A percentile compares a stretch with the other conserved stretches of the same genome.
Conservation (phyloP, 331 rosid genomes). For the Stylosanthes scabra region DNA sequence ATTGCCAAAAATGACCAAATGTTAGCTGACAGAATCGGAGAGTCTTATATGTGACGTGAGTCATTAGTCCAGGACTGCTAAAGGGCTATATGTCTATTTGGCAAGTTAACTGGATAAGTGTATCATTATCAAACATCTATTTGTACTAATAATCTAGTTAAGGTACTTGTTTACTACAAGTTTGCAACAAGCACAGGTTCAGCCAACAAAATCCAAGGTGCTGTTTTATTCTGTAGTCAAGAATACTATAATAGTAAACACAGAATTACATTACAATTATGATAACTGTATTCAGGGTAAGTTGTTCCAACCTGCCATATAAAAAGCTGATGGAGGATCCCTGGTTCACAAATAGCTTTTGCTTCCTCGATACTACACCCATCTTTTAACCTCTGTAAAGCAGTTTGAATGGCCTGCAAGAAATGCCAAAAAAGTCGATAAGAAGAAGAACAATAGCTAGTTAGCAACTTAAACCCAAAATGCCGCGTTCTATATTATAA, state of each 20-base stretch:
- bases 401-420: constrained; percentile 66
- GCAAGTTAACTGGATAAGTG: background rate
- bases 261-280: background rate
- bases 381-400: constrained; percentile 56
- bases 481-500: constrained; percentile 20
- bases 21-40: too few relatives aligned
- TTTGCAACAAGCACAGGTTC: background rate
- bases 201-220: background rate
- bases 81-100: constrained; percentile 7
- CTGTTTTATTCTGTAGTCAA: background rate
- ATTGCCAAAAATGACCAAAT: too few relatives aligned
- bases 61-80: constrained; percentile 2
- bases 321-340: constrained; percentile 54
- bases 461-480: background rate
- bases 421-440: constrained; percentile 10
- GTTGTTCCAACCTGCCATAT: constrained; percentile 63
- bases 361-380: constrained; percentile 67
- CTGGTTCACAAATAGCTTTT: constrained; percentile 68
- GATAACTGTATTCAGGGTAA: constrained; percentile 26
- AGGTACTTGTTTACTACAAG: background rate
- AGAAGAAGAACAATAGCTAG: background rate
- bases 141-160: background rate
- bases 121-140: constrained; percentile 15
- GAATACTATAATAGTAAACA: background rate
- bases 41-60: too few relatives aligned